Evolutionary conservation across 257 asterid genomes (phyloP), one percentile per base, ranked within the genome.

Genomic region (Voacanga thouarsii): DNA sequence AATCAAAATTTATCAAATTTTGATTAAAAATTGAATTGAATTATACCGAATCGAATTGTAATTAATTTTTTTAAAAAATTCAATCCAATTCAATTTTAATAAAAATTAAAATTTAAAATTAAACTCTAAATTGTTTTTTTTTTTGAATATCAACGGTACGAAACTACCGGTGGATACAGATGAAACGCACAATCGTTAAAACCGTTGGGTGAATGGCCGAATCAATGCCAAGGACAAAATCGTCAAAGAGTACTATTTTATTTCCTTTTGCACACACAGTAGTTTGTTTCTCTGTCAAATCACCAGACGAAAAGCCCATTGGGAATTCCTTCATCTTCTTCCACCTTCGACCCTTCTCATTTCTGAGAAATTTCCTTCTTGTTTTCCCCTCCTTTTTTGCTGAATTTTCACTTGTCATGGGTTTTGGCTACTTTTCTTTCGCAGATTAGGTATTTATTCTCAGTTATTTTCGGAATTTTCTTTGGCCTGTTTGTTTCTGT

Each of bases 201-300:
- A 79, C 79, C 82, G 88, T 85, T 88, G 65, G 89, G 80, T 79
- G 88, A 79, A 78, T 65, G 77, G 79, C 80, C 49, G 82, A 83
- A 82, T 77, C 82, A 51, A 45, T 30, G 56, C 45, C 53, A 79
- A 76, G 88, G 88, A 79, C 78, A 83, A 82, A 86, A 72, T 75
- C 75, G 95, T 83, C 85, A 82, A 59, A 60, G 23, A 49, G 24
- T 37, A 65, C 7, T 57, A 28, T 23, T 39, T 65, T 45, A 43
- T 44, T 50, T 5, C 15, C 78, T 70, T 64, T 50, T 56, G 28
- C 72, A 28, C 47, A 15, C 45, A 23, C 47, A 33, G 65, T 44
- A 51, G 65, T 76, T 74, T 43, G 86, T 80, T 78, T 82, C 26
- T 83, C 79, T 75, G 80, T 73, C 77, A 30, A 51, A 77, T 33